Evolutionary conservation across 1,284 basidiomycete species (phyloP).

Genomic region (Megacollybia platyphylla): DNA sequence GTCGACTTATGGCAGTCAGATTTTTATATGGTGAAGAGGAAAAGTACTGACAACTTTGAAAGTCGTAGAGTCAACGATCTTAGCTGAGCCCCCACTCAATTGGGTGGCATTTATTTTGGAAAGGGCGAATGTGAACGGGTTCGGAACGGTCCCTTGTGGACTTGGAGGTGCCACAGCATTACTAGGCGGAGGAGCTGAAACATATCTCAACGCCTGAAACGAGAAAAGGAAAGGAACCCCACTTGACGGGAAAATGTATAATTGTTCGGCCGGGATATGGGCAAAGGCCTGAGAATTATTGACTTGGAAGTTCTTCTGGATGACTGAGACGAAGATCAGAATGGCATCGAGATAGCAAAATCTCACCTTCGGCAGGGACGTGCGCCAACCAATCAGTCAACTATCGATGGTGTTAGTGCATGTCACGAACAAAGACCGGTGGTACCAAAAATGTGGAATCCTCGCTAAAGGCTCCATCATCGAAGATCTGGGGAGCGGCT

Average conservation of each 20-base stretch:
- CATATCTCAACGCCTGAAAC: too few relatives aligned
- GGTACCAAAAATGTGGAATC: constrained; percentile 53
- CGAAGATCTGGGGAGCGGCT: constrained; percentile 35
- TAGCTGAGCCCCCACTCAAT: constrained; percentile 46
- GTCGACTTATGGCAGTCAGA: constrained; percentile 17
- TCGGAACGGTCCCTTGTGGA: constrained; percentile 38
- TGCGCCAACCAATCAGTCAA: constrained; percentile 58
- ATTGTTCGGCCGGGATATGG: constrained; percentile 41
- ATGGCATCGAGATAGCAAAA: too few relatives aligned
- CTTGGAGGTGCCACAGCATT: constrained; percentile 24
- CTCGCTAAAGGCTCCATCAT: constrained; percentile 53
- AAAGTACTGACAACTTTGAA: constrained; percentile 13
- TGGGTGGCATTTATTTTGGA: constrained; percentile 40
- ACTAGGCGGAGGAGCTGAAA: constrained; percentile 14
- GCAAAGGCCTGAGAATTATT: constrained; percentile 35
- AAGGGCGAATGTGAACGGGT: constrained; percentile 40
- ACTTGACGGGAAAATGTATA: constrained; percentile 60
- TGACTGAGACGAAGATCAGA: constrained; percentile 29
- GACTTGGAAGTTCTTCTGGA: constrained; percentile 61
- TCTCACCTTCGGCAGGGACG: constrained; percentile 31
- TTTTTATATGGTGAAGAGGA: too few relatives aligned
- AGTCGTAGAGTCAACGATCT: constrained; percentile 45
- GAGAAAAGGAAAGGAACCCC: constrained; percentile 7
- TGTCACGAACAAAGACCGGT: constrained; percentile 4
- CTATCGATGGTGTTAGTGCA: constrained; percentile 14